Evolutionary conservation across 2,329 filamentous ascomycete genomes (phyloP).

Genomic region (Ustulina deusta): DNA sequence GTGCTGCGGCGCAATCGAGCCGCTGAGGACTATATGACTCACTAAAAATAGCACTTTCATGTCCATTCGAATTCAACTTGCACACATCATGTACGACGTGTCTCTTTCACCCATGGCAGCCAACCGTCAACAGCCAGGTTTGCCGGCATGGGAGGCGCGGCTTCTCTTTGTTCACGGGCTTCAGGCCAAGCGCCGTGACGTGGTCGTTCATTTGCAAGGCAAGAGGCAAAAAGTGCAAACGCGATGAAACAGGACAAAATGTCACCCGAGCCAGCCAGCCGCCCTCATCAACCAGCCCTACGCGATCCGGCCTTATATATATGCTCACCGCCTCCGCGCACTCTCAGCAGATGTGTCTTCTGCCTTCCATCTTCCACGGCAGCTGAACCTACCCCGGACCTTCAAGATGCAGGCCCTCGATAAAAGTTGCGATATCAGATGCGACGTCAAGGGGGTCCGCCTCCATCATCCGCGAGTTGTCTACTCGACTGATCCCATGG

Average conservation of each 20-base stretch:
- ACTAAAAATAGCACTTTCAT: conserved; percentile 21
- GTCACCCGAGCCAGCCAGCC: neutral
- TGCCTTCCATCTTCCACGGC: neutral
- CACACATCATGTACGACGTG: neutral
- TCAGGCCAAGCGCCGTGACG: neutral
- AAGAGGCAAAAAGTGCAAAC: neutral
- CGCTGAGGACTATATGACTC: conserved; percentile 7
- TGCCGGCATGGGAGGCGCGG: neutral
- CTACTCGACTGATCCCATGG: conserved; percentile 16
- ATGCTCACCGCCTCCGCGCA: neutral
- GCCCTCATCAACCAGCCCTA: neutral
- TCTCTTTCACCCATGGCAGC: neutral
- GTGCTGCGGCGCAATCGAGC: conserved; percentile 6
- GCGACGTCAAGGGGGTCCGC: neutral
- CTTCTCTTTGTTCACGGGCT: conserved; percentile 2
- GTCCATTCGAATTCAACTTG: conserved; percentile 7
- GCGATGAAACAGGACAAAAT: neutral
- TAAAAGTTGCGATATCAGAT: neutral
- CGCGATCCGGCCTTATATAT: conserved; percentile 2
- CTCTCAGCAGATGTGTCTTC: neutral
- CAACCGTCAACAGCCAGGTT: neutral
- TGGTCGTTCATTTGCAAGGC: neutral
- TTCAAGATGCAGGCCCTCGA: conserved; percentile 13
- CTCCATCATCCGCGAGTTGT: conserved; percentile 1
- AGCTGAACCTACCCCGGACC: neutral